These are phyloP conservation scores for Stephania yunnanensis DNA, from an alignment of 164 flowering plant species.

Conservation along the genomic window DNA sequence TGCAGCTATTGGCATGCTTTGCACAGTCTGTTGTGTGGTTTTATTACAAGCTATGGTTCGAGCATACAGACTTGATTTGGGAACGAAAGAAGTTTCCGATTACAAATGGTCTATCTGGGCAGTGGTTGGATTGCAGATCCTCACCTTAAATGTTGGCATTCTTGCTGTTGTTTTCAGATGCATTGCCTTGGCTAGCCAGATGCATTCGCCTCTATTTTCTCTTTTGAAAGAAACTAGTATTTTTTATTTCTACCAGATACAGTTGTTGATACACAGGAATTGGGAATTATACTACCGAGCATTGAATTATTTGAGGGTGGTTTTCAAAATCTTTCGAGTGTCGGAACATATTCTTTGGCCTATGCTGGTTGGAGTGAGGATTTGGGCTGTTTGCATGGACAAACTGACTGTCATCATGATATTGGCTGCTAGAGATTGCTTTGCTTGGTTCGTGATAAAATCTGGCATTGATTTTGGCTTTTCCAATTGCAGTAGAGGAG, in stretches of 20 bases:
- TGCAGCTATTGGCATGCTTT: neutral
- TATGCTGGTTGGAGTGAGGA: neutral
- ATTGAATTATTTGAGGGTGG: neutral
- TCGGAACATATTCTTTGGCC: neutral
- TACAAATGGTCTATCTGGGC: slow-evolving; percentile 6
- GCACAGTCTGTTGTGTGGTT: neutral
- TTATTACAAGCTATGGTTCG: neutral
- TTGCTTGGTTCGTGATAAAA: neutral
- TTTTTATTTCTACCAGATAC: neutral
- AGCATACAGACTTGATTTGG: neutral
- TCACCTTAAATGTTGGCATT: neutral
- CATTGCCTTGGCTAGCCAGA: neutral
- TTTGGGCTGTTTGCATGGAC: neutral
- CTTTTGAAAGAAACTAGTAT: neutral
- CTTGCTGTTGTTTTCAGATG: neutral
- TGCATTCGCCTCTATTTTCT: too few relatives aligned
- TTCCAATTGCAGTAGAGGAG: too few relatives aligned
- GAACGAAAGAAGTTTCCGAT: neutral
- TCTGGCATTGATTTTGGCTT: too few relatives aligned
- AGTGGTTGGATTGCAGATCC: neutral
- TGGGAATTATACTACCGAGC: neutral
- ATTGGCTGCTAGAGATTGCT: too few relatives aligned
- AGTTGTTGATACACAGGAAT: neutral
- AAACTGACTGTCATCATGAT: too few relatives aligned
- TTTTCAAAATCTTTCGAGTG: neutral